Evolutionary conservation across 768 basidiomycete species (phyloP), one percentile per base, ranked within the genome.

Genomic region (Leccinum pellstonianum): DNA sequence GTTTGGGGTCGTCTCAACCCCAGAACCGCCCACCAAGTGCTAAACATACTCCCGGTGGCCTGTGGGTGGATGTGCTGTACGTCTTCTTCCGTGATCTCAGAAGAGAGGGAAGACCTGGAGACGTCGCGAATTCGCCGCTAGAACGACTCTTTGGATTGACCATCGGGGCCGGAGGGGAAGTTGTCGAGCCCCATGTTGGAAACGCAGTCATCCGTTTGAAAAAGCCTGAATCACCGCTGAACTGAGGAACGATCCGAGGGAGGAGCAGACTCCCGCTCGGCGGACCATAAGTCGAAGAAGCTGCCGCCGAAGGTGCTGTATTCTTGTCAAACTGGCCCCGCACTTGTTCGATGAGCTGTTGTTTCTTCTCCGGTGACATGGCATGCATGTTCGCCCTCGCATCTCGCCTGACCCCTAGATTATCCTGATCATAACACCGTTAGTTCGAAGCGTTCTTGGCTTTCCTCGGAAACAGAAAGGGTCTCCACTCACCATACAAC

Each of bases 1-100:
- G 37, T 66, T 73, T 4, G 62, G 57, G 50, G 47, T 55, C 8
- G 72, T 73, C 15, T 82, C 80, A 1, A 82, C 84, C 86, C 87
- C 8, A 88, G 81, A n/a, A 82, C 84, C 29, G 78, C 71, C 89
- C 89, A 94, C 85, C 86, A 93, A 56, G 79, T 83, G 58, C 82
- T 80, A 85, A 90, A 93, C 35, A 90, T 74, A 11, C 90, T 82
- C 9, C 93, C 91, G 3, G 91, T 92, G 15, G 66, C 79, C 67
- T 93, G 91, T 14, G 87, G 80, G 55, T 82, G 84, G 27, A 85
- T 68, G 10, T 77, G 76, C 54, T 75, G 75, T 25, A 65, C 60
- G 21, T 37, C 59, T 41, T 65, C 80, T 5, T 62, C 66, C 1
- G 64, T 52, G 49, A 70, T 78, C 51, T 77, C 70, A 1, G 33